phyloP scores from a whole-genome alignment of 2,329 filamentous ascomycete species.

The Dactylonectria macrodidyma region DNA sequence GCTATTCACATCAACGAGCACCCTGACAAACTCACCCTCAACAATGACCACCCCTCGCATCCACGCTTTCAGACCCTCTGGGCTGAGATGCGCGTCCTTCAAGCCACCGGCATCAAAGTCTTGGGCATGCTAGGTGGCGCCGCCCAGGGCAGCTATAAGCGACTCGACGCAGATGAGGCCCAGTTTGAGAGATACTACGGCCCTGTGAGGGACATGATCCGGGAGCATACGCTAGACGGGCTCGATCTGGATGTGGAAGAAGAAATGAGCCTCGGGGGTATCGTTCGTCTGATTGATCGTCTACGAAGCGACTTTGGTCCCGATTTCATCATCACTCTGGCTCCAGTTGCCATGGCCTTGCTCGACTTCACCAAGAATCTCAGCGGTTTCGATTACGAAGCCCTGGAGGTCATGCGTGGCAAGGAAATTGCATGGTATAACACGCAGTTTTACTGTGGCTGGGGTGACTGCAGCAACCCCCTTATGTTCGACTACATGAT shows the following conservation, averaged over 20 bases:
- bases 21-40: constrained; percentile 80
- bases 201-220: constrained; percentile 77
- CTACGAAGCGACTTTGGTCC: constrained; percentile 78
- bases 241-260: constrained; percentile 88
- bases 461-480: constrained; percentile 71
- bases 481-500: constrained; percentile 66
- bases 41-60: constrained; percentile 81
- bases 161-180: constrained; percentile 68
- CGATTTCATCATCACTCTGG: constrained; percentile 83
- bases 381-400: constrained; percentile 85
- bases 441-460: constrained; percentile 93
- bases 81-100: constrained; percentile 81
- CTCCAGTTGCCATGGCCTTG: constrained; percentile 83
- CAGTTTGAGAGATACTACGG: constrained; percentile 82
- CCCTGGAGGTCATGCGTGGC: constrained; percentile 78
- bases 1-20: constrained; percentile 86
- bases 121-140: constrained; percentile 92
- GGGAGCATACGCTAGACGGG: constrained; percentile 74
- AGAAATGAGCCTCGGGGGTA: constrained; percentile 75
- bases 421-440: constrained; percentile 87
- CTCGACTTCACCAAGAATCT: constrained; percentile 72
- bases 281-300: constrained; percentile 77
- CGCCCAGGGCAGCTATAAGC: constrained; percentile 78
- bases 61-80: constrained; percentile 80
- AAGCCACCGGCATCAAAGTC: constrained; percentile 82